Base-by-base conservation (phyloP, 73 alveolate genomes). In the Paramecium pentaurelia region DNA sequence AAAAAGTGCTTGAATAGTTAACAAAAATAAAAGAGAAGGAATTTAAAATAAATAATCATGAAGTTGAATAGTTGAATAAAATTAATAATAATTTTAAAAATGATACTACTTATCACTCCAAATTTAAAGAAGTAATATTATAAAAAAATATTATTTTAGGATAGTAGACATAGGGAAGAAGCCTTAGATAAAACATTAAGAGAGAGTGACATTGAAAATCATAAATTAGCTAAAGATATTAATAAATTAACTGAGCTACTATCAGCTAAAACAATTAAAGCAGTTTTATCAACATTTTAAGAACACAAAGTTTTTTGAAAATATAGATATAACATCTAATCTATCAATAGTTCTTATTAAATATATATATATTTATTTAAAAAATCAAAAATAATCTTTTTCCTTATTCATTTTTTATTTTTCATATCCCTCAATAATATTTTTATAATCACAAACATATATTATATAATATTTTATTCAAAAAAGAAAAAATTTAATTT, bases 291-390 rank as follows among this genome's bases (percentile, higher is more conserved):
- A 25, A 75, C 88, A 36, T 75, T 75, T 20, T n/a, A 34, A 22
- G 88, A 75, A 38, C 88, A 75, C 20, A 75, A 75, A 75, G 58
- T 75, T 38, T 38, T 75, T 37, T 75, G 88, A 75, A 54, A 18
- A 49, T 49, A 49, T 49, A 49, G 28, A 49, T 16, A 16, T 49
- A 40, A 40, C 6, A 7, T 40, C 16, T 40, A 40, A 40, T 40
- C 49, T 40, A 40, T 40, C 25, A 22, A 22, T 22, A 22, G 25
- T 22, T 22, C 25, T 22, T 22, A 22, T 22, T 22, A 22, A 22
- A 22, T 22, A 36, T 36, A 36, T 36, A 36, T 36, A 38, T 47
- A 47, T 47, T 47, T 47, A 1, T 8, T 22, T 22, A 22, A 22
- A 22, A 22, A 22, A 22, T 22, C 0, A 22, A 0, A 22, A 22